These are phyloP conservation scores for Sugiyamaella grinbergsii DNA, from an alignment of 1,139 yeast species.

Conservation along the genomic window DNA sequence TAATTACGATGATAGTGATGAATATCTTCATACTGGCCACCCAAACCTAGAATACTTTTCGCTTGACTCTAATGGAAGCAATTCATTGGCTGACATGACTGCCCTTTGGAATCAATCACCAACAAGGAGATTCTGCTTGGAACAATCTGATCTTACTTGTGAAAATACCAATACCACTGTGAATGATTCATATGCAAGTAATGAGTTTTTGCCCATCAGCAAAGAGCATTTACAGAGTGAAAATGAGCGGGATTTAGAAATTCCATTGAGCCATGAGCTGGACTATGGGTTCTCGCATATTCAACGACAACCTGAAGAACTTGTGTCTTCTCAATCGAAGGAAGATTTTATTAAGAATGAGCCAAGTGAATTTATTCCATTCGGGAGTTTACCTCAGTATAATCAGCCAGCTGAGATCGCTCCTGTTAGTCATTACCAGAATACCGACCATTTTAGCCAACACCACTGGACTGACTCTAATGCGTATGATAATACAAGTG, in stretches of 20 bases:
- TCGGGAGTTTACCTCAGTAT: not conserved
- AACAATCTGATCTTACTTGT: not conserved
- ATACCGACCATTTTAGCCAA: too few relatives aligned
- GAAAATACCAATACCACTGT: not conserved
- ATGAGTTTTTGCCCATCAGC: not conserved
- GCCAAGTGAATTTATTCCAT: too few relatives aligned
- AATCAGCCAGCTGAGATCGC: not conserved
- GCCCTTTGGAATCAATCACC: conserved; percentile 1
- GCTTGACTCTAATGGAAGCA: not conserved
- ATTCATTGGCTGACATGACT: conserved; percentile 6
- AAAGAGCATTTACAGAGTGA: too few relatives aligned
- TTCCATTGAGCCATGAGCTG: too few relatives aligned
- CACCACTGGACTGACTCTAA: not conserved
- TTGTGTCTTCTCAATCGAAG: too few relatives aligned
- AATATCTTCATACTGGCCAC: not conserved
- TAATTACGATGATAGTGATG: not conserved
- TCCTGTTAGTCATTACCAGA: not conserved
- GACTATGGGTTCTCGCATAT: too few relatives aligned
- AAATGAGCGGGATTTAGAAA: too few relatives aligned
- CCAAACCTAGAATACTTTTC: not conserved
- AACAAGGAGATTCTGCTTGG: not conserved
- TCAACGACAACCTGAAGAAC: too few relatives aligned
- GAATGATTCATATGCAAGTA: too few relatives aligned
- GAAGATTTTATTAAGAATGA: too few relatives aligned
- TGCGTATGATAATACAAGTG: not conserved